Evolutionary conservation across 140 eudicot species (phyloP), one percentile per base, ranked within the genome.

Genomic region (Stevia rebaudiana): DNA sequence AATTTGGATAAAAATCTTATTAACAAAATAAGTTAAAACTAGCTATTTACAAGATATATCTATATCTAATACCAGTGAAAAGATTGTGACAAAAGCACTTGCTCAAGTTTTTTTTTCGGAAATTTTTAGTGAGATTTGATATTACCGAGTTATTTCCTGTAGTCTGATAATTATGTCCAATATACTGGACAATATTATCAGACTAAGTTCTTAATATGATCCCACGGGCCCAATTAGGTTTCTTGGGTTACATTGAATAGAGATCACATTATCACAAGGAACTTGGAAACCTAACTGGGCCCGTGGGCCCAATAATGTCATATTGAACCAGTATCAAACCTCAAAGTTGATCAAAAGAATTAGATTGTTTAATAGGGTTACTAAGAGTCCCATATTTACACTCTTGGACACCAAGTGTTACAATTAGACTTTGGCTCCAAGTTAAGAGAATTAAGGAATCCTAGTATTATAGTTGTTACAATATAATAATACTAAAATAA

Each of bases 1-100:
- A 62, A 60, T 68, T 70, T 33, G 37, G 56, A n/a, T 39, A 61
- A 49, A 48, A 33, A 51, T 49, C 48, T 43, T 28, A 54, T 52
- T 8, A 42, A 19, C 41, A 41, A 25, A 17, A 11, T 23, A 13
- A 50, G n/a, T n/a, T n/a, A n/a, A n/a, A n/a, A n/a, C n/a, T n/a
- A n/a, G n/a, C n/a, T n/a, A n/a, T n/a, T n/a, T n/a, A n/a, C n/a
- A n/a, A n/a, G n/a, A n/a, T n/a, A n/a, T n/a, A n/a, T n/a, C n/a
- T n/a, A n/a, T n/a, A n/a, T n/a, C n/a, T n/a, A 46, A 65, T 28
- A 53, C 28, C 25, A 24, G 31, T 2, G 58, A 31, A 40, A 21
- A 44, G 22, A 16, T 55, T 43, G 61, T 36, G 36, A 0, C 19
- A 11, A 44, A 44, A 3, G 21, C 43, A 1, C 6, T 25, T 24